phyloP scores from a whole-genome alignment of 108 stramenopile genomes.

The Nitzschia putrida region DNA sequence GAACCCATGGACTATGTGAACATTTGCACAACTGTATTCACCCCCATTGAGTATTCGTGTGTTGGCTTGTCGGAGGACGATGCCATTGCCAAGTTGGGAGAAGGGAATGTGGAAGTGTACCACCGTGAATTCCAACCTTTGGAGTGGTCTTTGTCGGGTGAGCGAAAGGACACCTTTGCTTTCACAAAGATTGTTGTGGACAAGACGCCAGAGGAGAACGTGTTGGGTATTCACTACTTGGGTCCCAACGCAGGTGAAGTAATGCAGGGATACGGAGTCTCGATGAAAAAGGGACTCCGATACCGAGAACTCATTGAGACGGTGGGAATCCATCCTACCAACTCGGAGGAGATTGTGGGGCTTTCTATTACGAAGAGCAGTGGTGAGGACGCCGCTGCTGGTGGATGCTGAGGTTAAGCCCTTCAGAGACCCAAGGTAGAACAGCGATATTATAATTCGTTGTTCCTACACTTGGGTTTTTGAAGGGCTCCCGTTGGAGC shows the following conservation, averaged over 20 bases:
- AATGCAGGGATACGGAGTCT: constrained; percentile 91
- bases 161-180: constrained; percentile 60
- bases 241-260: constrained; percentile 99
- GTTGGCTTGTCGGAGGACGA: constrained; percentile 96
- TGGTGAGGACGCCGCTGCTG: constrained; percentile 88
- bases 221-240: constrained; percentile 95
- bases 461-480: neutral
- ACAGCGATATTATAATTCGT: neutral
- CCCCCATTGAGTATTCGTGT: constrained; percentile 94
- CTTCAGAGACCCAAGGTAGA: constrained; percentile 56
- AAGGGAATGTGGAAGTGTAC: constrained; percentile 88
- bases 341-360: constrained; percentile 90
- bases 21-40: constrained; percentile 96
- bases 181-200: constrained; percentile 91
- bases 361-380: constrained; percentile 85
- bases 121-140: constrained; percentile 92
- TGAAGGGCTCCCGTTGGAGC: constrained; percentile 43
- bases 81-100: constrained; percentile 80
- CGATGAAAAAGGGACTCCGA: constrained; percentile 89
- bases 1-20: constrained; percentile 91
- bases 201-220: constrained; percentile 50
- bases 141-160: constrained; percentile 89
- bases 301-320: constrained; percentile 79
- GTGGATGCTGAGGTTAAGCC: constrained; percentile 99
- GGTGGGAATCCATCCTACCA: constrained; percentile 98